Conservation (phyloP, 2,329 filamentous ascomycete species). For the Aspergillus felis region DNA sequence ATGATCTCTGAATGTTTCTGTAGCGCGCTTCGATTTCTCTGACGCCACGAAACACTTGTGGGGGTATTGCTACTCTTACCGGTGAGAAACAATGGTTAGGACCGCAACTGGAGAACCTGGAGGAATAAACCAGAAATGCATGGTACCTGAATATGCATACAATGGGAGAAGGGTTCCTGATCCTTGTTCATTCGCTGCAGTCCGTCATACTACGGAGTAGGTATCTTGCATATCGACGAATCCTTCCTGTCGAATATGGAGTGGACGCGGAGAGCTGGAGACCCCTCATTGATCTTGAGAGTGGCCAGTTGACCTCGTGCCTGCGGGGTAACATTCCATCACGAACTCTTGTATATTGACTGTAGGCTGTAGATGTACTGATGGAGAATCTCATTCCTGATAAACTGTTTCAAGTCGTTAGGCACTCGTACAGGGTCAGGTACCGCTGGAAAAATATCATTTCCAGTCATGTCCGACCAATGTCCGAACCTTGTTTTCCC, state of each 20-base stretch:
- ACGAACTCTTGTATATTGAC: neutral
- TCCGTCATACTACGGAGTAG: neutral
- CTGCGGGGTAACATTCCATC: neutral
- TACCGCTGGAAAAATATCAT: neutral
- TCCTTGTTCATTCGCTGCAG: neutral
- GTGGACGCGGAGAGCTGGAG: neutral
- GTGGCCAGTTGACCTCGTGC: neutral
- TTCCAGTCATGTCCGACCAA: neutral
- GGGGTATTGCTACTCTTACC: conserved; percentile 11
- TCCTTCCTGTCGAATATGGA: neutral
- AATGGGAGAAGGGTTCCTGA: neutral
- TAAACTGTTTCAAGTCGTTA: neutral
- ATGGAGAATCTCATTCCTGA: no score
- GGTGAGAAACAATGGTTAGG: conserved; percentile 9
- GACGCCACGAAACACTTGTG: conserved; percentile 25
- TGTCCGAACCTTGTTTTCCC: neutral
- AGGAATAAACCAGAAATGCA: neutral
- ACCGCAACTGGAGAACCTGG: neutral
- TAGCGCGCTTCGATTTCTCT: conserved; percentile 11
- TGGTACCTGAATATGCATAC: neutral
- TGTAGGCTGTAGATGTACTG: neutral
- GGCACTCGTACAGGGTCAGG: neutral
- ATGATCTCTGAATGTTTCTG: neutral
- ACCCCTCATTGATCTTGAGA: neutral
- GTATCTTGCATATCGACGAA: neutral